A percentile compares a stretch with the other conserved stretches of the same genome.
phyloP scores from a whole-genome alignment of 345 rosid genomes.

The Eucalyptus erythrocorys region DNA sequence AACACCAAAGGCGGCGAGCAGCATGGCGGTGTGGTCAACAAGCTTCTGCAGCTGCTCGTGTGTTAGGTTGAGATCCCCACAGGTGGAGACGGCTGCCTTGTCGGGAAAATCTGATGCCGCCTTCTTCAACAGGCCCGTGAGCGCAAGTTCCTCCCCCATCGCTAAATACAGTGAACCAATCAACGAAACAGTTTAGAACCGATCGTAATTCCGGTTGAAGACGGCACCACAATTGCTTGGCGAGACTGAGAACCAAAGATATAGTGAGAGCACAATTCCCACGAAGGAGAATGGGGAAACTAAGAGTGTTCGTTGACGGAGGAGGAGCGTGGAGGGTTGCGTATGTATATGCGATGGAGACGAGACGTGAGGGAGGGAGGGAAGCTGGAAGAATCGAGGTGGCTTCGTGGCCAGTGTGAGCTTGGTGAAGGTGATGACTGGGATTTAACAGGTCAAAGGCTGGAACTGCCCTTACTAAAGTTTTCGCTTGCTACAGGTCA shows the following conservation, averaged over 20 bases:
- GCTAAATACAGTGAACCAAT: neutral
- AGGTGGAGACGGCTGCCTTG: conserved; percentile 22
- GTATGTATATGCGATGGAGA: too few relatives aligned
- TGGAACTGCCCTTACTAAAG: too few relatives aligned
- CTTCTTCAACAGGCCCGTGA: conserved; percentile 35
- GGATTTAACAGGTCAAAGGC: too few relatives aligned
- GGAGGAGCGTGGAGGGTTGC: too few relatives aligned
- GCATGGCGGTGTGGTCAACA: conserved; percentile 40
- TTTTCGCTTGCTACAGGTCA: too few relatives aligned
- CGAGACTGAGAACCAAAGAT: neutral
- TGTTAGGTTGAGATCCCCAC: conserved; percentile 27
- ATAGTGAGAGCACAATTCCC: neutral
- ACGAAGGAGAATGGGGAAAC: neutral
- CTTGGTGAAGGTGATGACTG: too few relatives aligned
- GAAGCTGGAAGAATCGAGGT: too few relatives aligned
- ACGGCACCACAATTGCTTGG: neutral
- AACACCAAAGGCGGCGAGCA: conserved; percentile 34
- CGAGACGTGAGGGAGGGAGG: too few relatives aligned
- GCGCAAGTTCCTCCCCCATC: conserved; percentile 17
- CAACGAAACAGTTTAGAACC: too few relatives aligned
- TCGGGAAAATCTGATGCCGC: conserved; percentile 25
- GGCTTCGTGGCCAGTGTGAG: too few relatives aligned
- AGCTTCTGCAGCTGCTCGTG: conserved; percentile 22
- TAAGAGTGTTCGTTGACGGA: too few relatives aligned
- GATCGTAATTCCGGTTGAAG: neutral